Base-by-base conservation (phyloP, 176 grass and related monocot genomes). In the Carex pumila region DNA sequence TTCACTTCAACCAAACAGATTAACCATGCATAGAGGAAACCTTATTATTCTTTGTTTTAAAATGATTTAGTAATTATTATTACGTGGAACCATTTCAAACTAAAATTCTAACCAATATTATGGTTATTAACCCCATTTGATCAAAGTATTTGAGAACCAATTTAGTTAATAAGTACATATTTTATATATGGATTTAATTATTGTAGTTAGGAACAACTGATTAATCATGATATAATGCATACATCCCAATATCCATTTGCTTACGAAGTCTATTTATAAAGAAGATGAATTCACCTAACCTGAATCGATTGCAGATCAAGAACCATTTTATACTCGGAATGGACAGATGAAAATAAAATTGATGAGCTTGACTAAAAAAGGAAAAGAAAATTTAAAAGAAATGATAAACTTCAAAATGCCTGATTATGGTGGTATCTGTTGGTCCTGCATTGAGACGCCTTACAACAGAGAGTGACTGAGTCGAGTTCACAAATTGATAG, bases 381-480 rank as follows among this genome's bases (percentile, higher is more conserved):
- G 43, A 45, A 45, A 61, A 17, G 3, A 71, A 72, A 71, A 73
- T 19, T 21, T 65, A 29, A 10, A 50, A 39, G 37, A 39, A 39
- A 39, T 39, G 37, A 39, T 39, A 75, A 70, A 14, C n/a, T 13
- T 9, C 9, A 18, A 22, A 66, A 17, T 17, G 85, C 92, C 92
- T 91, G 12, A 84, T 5, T 3, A 80, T 1, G 3, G 57, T 10
- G 0, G 14, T 63, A 5, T 39, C 36, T 0, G 80, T 70, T 0
- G 89, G 63, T 2, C 93, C 93, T 3, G 90, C 53, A 45, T 96
- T 86, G 5, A 4, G 0, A 12, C 89, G 71, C 11, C 0, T 12
- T 12, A 84, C 0, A 1, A 91, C 65, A 4, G 85, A 61, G 1
- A 97, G 81, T 0, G 74, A 83, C 60, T 81, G 88, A 7, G 71